These are phyloP conservation scores for Yarrowia sp. DNA, from an alignment of 805 yeast species.

Conservation along the genomic window DNA sequence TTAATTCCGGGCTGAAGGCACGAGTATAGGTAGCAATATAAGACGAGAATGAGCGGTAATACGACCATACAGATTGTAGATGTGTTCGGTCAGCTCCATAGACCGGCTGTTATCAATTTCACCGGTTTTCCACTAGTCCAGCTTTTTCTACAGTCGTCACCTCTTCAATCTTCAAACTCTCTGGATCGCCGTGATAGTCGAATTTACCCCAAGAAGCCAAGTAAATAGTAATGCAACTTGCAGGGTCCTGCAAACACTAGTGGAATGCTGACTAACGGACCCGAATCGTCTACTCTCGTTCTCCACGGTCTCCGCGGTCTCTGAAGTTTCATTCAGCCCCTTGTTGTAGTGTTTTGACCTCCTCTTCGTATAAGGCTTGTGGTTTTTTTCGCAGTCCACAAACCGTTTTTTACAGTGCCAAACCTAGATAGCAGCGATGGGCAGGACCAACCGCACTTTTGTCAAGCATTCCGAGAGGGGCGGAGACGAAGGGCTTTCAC, in stretches of 20 bases:
- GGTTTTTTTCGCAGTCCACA: neutral
- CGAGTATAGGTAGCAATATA: too few relatives aligned
- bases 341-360: too few relatives aligned
- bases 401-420: neutral
- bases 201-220: neutral
- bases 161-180: neutral
- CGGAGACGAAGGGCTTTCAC: too few relatives aligned
- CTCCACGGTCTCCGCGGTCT: neutral
- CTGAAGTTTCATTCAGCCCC: neutral
- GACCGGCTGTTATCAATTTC: too few relatives aligned
- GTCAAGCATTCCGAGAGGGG: neutral
- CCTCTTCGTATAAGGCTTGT: conserved; percentile 13
- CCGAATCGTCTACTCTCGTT: neutral
- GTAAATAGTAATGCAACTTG: neutral
- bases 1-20: neutral
- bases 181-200: conserved; percentile 4
- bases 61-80: too few relatives aligned
- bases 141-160: neutral
- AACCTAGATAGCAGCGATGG: conserved; percentile 1
- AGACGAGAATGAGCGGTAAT: too few relatives aligned
- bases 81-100: too few relatives aligned
- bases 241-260: too few relatives aligned
- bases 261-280: neutral
- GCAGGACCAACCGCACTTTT: neutral
- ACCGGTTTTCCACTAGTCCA: neutral